Evolutionary conservation across 2,329 filamentous ascomycete species (phyloP).

Genomic region (Escovopsis sp.): DNA sequence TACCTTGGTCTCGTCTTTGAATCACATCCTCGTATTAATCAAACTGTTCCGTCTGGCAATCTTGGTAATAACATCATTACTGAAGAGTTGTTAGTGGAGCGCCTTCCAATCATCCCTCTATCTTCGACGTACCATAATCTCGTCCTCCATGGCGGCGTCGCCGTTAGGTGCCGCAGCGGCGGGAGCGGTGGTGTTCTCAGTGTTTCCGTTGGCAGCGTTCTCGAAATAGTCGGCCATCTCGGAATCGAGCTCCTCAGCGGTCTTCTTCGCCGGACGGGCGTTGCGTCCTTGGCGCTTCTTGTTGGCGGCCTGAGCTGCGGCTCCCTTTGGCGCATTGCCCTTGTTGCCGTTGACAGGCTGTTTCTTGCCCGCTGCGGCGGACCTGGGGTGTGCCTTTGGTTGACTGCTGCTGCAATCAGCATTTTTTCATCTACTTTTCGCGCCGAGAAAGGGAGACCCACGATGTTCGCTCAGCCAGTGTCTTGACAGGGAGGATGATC

Average conservation of each 20-base stretch:
- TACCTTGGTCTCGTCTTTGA: no score
- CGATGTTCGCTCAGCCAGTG: constrained; percentile 70
- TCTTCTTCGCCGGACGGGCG: constrained; percentile 66
- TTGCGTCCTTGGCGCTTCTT: constrained; percentile 44
- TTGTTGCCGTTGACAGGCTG: constrained; percentile 18
- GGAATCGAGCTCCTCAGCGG: constrained; percentile 83
- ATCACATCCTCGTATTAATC: no score
- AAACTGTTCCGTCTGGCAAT: no score
- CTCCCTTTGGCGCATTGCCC: constrained; percentile 27
- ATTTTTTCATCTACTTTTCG: not conserved
- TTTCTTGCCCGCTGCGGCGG: constrained; percentile 61
- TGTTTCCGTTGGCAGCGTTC: constrained; percentile 28
- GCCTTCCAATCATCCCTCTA: no score
- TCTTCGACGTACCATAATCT: constrained; percentile 33
- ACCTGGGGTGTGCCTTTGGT: constrained; percentile 51
- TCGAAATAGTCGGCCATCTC: constrained; percentile 97
- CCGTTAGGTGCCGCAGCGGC: constrained; percentile 31
- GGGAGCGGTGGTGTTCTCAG: constrained; percentile 31
- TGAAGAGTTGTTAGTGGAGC: no score
- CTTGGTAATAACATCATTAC: no score
- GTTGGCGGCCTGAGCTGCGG: constrained; percentile 30
- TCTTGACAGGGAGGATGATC: constrained; percentile 50
- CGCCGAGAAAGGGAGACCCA: constrained; percentile 23
- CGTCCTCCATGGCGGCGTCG: constrained; percentile 53
- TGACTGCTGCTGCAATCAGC: constrained; percentile 12